Evolutionary conservation across 768 basidiomycete genomes (phyloP).

Genomic region (Atractiella rhizophila): DNA sequence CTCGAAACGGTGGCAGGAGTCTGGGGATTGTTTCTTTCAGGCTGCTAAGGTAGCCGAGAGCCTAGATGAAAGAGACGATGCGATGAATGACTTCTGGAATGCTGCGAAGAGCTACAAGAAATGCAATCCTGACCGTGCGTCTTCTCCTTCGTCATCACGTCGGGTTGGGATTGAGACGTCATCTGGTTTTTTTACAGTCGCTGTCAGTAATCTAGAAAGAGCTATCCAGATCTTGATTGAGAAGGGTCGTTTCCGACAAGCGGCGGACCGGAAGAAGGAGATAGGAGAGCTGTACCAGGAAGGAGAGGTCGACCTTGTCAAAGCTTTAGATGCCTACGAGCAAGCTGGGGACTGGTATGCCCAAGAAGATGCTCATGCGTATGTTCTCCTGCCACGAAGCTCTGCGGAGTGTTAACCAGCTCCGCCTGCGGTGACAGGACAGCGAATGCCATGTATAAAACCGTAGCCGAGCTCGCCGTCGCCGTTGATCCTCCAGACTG

Average conservation of each 20-base stretch:
- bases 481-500: slow-evolving; percentile 73
- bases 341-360: slow-evolving; percentile 89
- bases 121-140: slow-evolving; percentile 55
- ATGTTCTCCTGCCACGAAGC: too few species aligned
- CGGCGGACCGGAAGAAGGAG: slow-evolving; percentile 92
- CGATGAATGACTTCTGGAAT: slow-evolving; percentile 98
- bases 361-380: too few species aligned
- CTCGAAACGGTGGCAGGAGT: slow-evolving; percentile 72
- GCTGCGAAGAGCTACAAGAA: slow-evolving; percentile 89
- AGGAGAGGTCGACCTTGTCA: slow-evolving; percentile 36
- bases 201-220: slow-evolving; percentile 58
- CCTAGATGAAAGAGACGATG: slow-evolving; percentile 66
- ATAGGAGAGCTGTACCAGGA: slow-evolving; percentile 78
- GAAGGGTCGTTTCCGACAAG: slow-evolving; percentile 77
- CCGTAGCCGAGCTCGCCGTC: slow-evolving; percentile 82
- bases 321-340: slow-evolving; percentile 39
- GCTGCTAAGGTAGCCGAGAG: slow-evolving; percentile 87
- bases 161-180: not conserved
- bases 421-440: slow-evolving; percentile 41
- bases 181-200: slow-evolving; percentile 32
- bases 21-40: slow-evolving; percentile 70
- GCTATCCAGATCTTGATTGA: slow-evolving; percentile 61
- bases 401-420: too few species aligned
- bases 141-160: not conserved
- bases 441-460: slow-evolving; percentile 83